Base-by-base conservation (phyloP, 768 basidiomycete genomes). In the Suillus bovinus region DNA sequence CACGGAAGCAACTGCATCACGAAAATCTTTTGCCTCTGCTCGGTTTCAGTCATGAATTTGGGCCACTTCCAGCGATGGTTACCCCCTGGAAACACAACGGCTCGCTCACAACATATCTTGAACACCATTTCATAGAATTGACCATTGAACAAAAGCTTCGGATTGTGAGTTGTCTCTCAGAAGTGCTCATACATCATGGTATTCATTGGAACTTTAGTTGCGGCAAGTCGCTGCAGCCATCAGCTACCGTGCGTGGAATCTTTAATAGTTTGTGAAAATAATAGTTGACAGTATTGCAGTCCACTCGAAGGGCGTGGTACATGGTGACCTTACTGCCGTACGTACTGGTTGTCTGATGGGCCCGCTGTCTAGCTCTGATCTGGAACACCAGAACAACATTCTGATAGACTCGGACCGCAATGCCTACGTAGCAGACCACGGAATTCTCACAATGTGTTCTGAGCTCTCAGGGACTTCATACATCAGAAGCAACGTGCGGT, bases 291-390 rank as follows among this genome's bases (percentile, higher is more conserved):
- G 7, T 5, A 11, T 50, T 10, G 4, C 29, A 64, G 63, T 59
- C 8, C 64, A 65, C 24, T 68, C 67, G 14, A 36, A 41, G 24
- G 66, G 71, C 9, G 72, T 82, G 31, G 71, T 81, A 16, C 82
- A 81, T 56, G 81, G 81, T 0, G 81, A 83, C 55, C 70, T 82
- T 24, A 80, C 79, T 63, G 80, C 77, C 22, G 81, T 80, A 57
- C 53, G 70, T 69, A 49, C 9, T 27, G 42, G 27, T 9, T 20
- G 50, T 17, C 11, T 27, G 5, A 3, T 38, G 10, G n/a, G n/a
- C 11, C 46, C 41, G 3, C 50, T 20, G 22, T 52, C 11, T 60
- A 17, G 16, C 16, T 49, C 24, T 22, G 46, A 36, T 34, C 22
- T 55, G 20, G 39, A 24, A 36, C 16, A 24, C 4, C 44, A 78